Evolutionary conservation across 2,329 filamentous ascomycete species (phyloP).

Genomic region (Pseudocercospora pini-densiflorae): DNA sequence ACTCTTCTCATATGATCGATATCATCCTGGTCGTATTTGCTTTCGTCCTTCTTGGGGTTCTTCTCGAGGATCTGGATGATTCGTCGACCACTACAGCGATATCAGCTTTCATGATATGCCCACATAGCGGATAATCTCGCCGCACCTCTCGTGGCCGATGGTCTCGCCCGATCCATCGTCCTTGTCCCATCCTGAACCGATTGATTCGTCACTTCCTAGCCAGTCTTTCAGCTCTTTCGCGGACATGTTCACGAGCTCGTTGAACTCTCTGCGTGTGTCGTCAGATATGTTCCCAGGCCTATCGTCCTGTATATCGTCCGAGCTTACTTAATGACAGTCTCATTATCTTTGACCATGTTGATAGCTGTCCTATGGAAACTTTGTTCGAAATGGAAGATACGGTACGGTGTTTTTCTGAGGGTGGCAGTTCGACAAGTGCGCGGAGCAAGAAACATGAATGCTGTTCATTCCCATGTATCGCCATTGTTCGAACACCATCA

Average conservation of each 20-base stretch:
- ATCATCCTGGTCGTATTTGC: constrained; percentile 61
- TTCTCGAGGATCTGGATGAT: constrained; percentile 67
- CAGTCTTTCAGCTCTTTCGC: constrained; percentile 64
- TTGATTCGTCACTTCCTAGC: constrained; percentile 64
- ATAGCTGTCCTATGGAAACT: constrained; percentile 10
- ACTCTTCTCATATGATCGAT: constrained; percentile 57
- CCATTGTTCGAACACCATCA: neutral
- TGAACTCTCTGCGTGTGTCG: constrained; percentile 59
- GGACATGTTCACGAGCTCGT: constrained; percentile 69
- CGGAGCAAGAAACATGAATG: too few species aligned
- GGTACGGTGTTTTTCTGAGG: neutral
- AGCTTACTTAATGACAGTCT: constrained; percentile 55
- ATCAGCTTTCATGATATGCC: neutral
- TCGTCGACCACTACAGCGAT: constrained; percentile 58
- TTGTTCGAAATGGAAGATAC: neutral
- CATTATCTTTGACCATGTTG: constrained; percentile 58
- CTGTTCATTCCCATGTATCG: too few species aligned
- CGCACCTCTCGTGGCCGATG: constrained; percentile 63
- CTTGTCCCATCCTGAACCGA: constrained; percentile 64
- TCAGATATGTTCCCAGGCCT: neutral
- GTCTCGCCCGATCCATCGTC: constrained; percentile 63
- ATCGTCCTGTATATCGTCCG: constrained; percentile 1
- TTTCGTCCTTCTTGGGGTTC: constrained; percentile 62
- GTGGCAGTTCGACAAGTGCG: too few species aligned
- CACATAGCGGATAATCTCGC: neutral